A percentile compares a stretch with the other conserved stretches of the same genome.
phyloP scores from a whole-genome alignment of 1,139 yeast species.

The Hyphopichia wangnamkhiaoensis region DNA sequence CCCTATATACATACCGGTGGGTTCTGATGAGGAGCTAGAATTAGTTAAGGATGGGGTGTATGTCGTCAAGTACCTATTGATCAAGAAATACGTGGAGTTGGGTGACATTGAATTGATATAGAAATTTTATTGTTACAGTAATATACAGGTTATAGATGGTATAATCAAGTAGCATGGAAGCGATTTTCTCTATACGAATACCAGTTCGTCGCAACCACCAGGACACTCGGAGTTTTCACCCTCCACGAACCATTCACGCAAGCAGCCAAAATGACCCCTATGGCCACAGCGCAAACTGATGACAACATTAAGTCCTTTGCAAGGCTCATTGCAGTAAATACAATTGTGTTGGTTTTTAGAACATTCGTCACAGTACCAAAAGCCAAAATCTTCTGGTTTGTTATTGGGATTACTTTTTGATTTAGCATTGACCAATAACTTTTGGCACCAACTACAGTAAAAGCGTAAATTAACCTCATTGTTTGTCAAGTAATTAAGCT shows the following conservation, averaged over 20 bases:
- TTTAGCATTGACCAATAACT: constrained; percentile 63
- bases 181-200: neutral
- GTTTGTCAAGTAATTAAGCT: constrained; percentile 47
- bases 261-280: constrained; percentile 80
- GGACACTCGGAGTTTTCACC: constrained; percentile 76
- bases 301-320: constrained; percentile 71
- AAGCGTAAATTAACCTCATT: constrained; percentile 61
- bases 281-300: constrained; percentile 79
- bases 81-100: constrained; percentile 37
- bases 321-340: constrained; percentile 77
- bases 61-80: constrained; percentile 67
- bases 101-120: constrained; percentile 46
- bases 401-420: constrained; percentile 48
- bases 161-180: neutral
- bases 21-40: constrained; percentile 60
- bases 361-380: constrained; percentile 86
- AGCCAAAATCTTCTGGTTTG: constrained; percentile 49
- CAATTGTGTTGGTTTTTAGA: constrained; percentile 63
- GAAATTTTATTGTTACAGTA: constrained; percentile 6
- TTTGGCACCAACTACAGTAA: constrained; percentile 68
- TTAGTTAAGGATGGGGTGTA: constrained; percentile 69
- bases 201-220: constrained; percentile 56
- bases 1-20: constrained; percentile 28
- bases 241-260: constrained; percentile 73
- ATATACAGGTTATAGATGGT: neutral